A percentile compares a stretch with the other conserved stretches of the same genome.
These are phyloP conservation scores for Termitomyces sp. DNA, from an alignment of 768 basidiomycete genomes.

Conservation along the genomic window DNA sequence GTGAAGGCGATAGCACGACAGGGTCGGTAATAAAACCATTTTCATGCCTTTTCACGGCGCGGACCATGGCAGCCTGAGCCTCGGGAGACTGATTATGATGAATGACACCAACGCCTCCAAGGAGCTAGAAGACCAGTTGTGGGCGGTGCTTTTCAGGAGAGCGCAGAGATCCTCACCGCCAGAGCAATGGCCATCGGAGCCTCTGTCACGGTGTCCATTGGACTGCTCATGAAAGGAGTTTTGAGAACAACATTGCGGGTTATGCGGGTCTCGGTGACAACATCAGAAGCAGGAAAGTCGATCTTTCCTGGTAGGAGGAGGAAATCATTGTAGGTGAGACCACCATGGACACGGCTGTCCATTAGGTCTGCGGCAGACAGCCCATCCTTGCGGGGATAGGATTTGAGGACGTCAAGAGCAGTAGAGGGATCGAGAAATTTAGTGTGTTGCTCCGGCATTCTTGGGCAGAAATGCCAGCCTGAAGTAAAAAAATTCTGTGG, in stretches of 20 bases:
- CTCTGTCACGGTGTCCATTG: constrained; percentile 99
- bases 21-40: constrained; percentile 98
- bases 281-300: constrained; percentile 80
- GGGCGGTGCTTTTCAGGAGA: constrained; percentile 7
- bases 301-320: constrained; percentile 93
- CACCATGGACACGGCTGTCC: constrained; percentile 80
- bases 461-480: constrained; percentile 17
- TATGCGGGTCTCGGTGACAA: constrained; percentile 77
- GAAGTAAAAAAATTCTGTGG: constrained; percentile 6
- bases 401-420: constrained; percentile 71
- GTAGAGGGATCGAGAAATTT: constrained; percentile 57
- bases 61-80: constrained; percentile 94
- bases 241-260: constrained; percentile 90
- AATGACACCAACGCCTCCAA: constrained; percentile 96
- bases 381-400: constrained; percentile 74
- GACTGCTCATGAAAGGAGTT: constrained; percentile 95
- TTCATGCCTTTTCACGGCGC: constrained; percentile 96
- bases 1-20: constrained; percentile 74
- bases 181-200: constrained; percentile 88
- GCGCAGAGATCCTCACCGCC: constrained; percentile 54
- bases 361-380: constrained; percentile 82
- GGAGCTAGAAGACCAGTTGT: constrained; percentile 44
- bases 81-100: constrained; percentile 89
- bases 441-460: constrained; percentile 12
- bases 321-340: constrained; percentile 98